Evolutionary conservation across 805 yeast genomes (phyloP).

Genomic region (Yarrowia bubula): DNA sequence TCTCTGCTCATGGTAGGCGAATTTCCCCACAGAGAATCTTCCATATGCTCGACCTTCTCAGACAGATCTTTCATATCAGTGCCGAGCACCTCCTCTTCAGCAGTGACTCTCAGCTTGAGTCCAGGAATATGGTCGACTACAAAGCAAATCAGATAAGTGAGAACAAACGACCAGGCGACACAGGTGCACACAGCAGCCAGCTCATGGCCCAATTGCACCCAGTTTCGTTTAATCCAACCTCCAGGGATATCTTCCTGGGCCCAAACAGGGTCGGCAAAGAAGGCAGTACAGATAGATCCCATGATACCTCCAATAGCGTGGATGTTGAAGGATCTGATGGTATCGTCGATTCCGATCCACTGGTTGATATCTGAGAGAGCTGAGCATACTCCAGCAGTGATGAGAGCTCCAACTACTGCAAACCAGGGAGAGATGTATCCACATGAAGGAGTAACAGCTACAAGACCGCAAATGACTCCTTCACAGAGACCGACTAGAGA

Average conservation of each 20-base stretch:
- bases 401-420: conserved; percentile 45
- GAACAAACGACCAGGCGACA: conserved; percentile 70
- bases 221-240: conserved; percentile 87
- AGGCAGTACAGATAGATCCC: conserved; percentile 46
- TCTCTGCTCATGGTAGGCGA: neutral
- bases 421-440: conserved; percentile 48
- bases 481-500: conserved; percentile 89
- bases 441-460: conserved; percentile 95
- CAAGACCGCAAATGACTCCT: conserved; percentile 91
- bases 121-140: conserved; percentile 74
- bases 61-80: conserved; percentile 82
- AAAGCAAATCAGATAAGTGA: conserved; percentile 66
- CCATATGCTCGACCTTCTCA: conserved; percentile 74
- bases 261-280: conserved; percentile 43
- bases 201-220: conserved; percentile 82
- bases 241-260: conserved; percentile 43
- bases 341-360: conserved; percentile 48
- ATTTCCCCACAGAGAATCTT: conserved; percentile 11
- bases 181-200: conserved; percentile 72
- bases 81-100: conserved; percentile 66
- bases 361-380: conserved; percentile 41
- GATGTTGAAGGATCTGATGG: conserved; percentile 46
- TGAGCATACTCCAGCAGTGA: conserved; percentile 45
- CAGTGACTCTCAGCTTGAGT: conserved; percentile 75
- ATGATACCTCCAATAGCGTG: conserved; percentile 52